Percentiles rank a stretch among this genome's conserved stretches.
These are phyloP conservation scores for Pythium guiyangense DNA, from an alignment of 352 stramenopile genomes.

Conservation along the genomic window DNA sequence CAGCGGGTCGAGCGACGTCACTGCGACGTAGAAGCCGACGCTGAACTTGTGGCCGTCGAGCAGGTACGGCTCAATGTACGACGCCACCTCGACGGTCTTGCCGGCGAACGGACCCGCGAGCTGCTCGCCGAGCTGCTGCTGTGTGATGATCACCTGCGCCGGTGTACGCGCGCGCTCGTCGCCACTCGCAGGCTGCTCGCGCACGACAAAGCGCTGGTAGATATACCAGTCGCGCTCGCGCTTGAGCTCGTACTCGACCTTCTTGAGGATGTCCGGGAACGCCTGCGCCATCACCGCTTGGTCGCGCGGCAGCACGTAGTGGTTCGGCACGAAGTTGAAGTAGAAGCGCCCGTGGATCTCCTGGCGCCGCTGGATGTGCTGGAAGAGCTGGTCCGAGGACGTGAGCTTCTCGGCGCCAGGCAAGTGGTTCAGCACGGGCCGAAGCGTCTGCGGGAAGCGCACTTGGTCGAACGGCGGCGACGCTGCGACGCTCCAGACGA, in stretches of 20 bases:
- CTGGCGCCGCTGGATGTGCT: conserved; percentile 42
- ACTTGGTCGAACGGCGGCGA: conserved; percentile 31
- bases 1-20: conserved; percentile 82
- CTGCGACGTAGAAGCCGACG: conserved; percentile 82
- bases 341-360: conserved; percentile 53
- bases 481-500: conserved; percentile 51
- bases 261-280: conserved; percentile 42
- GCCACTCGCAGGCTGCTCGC: conserved; percentile 26
- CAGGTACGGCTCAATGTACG: conserved; percentile 83
- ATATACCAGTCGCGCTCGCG: conserved; percentile 40
- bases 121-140: conserved; percentile 42
- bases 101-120: conserved; percentile 41
- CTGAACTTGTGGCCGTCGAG: conserved; percentile 87
- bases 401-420: conserved; percentile 50
- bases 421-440: conserved; percentile 65
- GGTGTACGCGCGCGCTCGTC: conserved; percentile 25
- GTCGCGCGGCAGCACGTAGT: conserved; percentile 64
- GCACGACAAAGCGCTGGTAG: conserved; percentile 62
- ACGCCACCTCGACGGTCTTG: conserved; percentile 53
- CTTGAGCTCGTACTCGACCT: conserved; percentile 50
- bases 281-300: conserved; percentile 33
- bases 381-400: conserved; percentile 31
- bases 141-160: conserved; percentile 32
- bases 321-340: conserved; percentile 58
- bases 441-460: conserved; percentile 35